Evolutionary conservation across 495 filamentous ascomycete genomes (phyloP), one percentile per base, ranked within the genome.

Genomic region (Lepidopterella palustris): DNA sequence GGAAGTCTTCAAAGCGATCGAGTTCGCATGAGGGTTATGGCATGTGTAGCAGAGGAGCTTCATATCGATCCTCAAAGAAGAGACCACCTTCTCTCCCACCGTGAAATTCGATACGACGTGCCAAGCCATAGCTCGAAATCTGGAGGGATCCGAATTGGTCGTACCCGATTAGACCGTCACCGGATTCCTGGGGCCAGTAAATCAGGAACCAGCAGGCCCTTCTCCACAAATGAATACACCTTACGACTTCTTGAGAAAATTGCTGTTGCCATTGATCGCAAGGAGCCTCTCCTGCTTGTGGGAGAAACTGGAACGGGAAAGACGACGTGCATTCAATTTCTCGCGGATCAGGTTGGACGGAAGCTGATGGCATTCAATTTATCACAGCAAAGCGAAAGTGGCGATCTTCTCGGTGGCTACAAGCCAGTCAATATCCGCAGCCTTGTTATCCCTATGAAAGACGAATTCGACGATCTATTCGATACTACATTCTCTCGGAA

Each of bases 301-400:
- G 95, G 95, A 61, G 95, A 99, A 74, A 99, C 95, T 2, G 95
- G 95, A 74, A 96, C 93, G 51, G 95, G 95, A 67, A 99, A 99
- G 73, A 99, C 95, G 1, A 92, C 92, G 1, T 85, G 92, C 11
- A 84, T 99, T 45, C 95, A 99, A 68, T 90, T 96, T 64, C 77
- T 99, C 57, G 91, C 95, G 3, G 83, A 87, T 28, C 76, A 86
- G 15, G 80, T 95, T 27, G 86, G 92, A 0, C 84, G 87, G 61
- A 90, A 90, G 61, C 80, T 99, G 2, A 86, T 87, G 0, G 88
- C 91, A 0, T 87, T 97, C 62, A 99, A 99, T 70, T 70, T 99
- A 65, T 97, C 95, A 0, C 95, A 99, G 70, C 95, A 99, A 68
- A 97, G 92, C 70, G 95, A 99, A 74, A 88, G 85, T 39, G 86